Base-by-base conservation (phyloP, 805 yeast genomes). In the Brettanomyces sp. region DNA sequence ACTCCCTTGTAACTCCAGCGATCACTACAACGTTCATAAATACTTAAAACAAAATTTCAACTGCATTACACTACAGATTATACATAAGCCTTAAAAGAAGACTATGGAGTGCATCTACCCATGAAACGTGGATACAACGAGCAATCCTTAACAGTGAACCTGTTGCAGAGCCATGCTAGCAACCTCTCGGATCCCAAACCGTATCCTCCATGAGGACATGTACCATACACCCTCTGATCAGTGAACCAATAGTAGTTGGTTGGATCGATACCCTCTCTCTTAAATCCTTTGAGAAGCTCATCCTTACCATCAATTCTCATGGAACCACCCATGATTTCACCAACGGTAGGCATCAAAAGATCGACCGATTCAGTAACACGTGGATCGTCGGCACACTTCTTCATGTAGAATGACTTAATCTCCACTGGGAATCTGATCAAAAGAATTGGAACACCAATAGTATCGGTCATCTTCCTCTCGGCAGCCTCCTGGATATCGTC, bases 401-500 rank as follows among this genome's bases (percentile, higher is more conserved):
- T 80, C 99, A 93, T 93, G 83, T 93, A 93, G 77, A 93, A 93
- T 5, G 98, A 88, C 69, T 93, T 93, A 73, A 93, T 87, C 67
- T 84, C 96, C 44, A 88, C 87, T 45, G 99, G 99, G 91, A 93
- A 93, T 60, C 90, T 78, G 47, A 80, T 91, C 65, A 93, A 80
- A 56, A 93, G 75, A 56, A 93, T 90, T 53, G 99, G 99, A 53
- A 77, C 85, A 62, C 90, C 90, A 65, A 93, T 84, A 49, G 85
- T 77, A 65, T 93, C 99, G 33, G 96, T 88, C 99, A 93, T 93
- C 68, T 83, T 86, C 66, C 99, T 85, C 77, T 93, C 99, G 49
- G 97, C 99, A 47, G 99, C 99, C 72, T 93, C 99, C 50, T 98
- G 97, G 53, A 93, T 93, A 66, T 93, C 99, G 63, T 93, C 99